Conservation (phyloP, 305 asterid species). For the Rubia balearica region DNA sequence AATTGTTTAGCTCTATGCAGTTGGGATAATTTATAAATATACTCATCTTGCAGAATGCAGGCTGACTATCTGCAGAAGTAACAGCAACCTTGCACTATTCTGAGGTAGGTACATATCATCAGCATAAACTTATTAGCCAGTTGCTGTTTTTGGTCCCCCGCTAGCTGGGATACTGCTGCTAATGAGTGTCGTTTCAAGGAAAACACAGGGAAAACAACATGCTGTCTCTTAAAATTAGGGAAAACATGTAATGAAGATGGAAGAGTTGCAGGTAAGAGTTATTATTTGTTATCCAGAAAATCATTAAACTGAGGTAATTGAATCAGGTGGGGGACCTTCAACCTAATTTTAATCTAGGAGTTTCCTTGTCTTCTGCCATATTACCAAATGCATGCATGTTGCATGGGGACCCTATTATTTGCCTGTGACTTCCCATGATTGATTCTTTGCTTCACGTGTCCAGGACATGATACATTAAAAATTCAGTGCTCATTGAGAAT, state of each 20-base stretch:
- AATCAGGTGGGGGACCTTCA: conserved; percentile 24
- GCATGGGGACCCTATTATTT: conserved; percentile 7
- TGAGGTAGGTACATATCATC: background rate
- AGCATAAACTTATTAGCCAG: background rate
- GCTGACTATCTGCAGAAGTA: conserved; percentile 1
- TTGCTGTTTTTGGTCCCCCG: background rate
- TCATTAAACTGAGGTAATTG: conserved; percentile 4
- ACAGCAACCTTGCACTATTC: background rate
- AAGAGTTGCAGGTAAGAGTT: background rate
- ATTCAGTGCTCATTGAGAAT: background rate
- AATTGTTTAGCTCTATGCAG: background rate
- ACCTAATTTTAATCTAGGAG: conserved; percentile 4
- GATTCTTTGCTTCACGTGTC: conserved; percentile 14
- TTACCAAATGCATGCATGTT: conserved; percentile 4
- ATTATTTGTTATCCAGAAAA: conserved; percentile 21
- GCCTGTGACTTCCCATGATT: conserved; percentile 18
- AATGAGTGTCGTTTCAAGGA: conserved; percentile 2
- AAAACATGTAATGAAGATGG: background rate
- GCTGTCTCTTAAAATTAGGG: background rate
- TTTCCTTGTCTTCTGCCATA: conserved; percentile 9
- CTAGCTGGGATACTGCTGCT: conserved; percentile 5
- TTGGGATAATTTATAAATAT: background rate
- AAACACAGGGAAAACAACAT: background rate
- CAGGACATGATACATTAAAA: conserved; percentile 13
- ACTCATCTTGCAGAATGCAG: conserved; percentile 2